These are phyloP conservation scores for Nemania bipapillata DNA, from an alignment of 2,329 filamentous ascomycete genomes.

Conservation along the genomic window DNA sequence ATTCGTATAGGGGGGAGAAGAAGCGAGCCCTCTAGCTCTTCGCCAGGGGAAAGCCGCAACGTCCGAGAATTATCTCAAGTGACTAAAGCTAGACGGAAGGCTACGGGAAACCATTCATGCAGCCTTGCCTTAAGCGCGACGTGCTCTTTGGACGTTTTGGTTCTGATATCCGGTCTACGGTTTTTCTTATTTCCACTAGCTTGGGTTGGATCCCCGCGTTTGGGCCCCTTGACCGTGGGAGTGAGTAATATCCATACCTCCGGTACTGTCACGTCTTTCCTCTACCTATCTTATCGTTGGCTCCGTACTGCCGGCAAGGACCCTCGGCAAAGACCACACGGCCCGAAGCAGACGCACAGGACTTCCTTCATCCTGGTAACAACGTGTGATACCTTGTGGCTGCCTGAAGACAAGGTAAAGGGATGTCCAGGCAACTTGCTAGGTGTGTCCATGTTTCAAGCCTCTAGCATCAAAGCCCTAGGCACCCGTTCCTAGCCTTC, in stretches of 20 bases:
- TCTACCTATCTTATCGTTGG: not conserved
- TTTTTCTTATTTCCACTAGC: not conserved
- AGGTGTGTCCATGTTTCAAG: not conserved
- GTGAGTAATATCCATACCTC: too few species aligned
- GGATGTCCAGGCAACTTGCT: not conserved
- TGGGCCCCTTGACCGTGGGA: not conserved
- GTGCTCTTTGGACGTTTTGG: not conserved
- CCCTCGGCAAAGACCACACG: not conserved
- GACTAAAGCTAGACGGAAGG: too few species aligned
- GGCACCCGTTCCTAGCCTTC: not conserved
- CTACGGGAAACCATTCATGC: not conserved
- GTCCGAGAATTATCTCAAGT: not conserved
- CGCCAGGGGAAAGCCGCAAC: not conserved
- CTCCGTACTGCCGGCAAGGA: not conserved
- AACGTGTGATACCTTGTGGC: not conserved
- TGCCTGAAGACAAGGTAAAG: not conserved
- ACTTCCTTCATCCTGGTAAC: not conserved
- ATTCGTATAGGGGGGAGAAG: not conserved
- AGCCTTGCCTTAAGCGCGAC: not conserved
- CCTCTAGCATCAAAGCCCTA: not conserved
- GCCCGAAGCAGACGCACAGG: not conserved
- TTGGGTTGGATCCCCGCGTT: not conserved
- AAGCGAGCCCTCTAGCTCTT: too few species aligned
- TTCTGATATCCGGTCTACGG: constrained; percentile 3
- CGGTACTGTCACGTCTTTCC: not conserved